A percentile compares a stretch with the other conserved stretches of the same genome.
These are phyloP conservation scores for Maudiozyma saulgeensis DNA, from an alignment of 805 yeast genomes.

Conservation along the genomic window DNA sequence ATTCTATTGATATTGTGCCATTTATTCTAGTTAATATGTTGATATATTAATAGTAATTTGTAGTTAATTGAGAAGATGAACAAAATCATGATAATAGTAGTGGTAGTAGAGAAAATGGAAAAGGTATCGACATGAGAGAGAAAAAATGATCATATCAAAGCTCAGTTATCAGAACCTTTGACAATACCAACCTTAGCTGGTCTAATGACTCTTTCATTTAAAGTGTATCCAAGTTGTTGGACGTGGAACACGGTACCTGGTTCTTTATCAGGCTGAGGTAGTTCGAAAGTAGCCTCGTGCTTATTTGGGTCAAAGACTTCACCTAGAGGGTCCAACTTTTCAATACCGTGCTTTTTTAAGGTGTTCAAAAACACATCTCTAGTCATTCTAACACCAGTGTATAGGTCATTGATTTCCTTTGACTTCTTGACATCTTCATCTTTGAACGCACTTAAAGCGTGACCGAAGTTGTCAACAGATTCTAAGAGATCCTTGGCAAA, in stretches of 20 bases:
- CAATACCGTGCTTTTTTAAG: slow-evolving; percentile 66
- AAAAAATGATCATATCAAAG: not conserved
- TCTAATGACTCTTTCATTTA: slow-evolving; percentile 80
- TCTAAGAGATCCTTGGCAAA: slow-evolving; percentile 85
- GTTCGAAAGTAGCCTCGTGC: slow-evolving; percentile 89
- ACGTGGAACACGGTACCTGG: slow-evolving; percentile 90
- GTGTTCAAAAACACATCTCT: slow-evolving; percentile 80
- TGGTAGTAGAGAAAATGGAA: no score
- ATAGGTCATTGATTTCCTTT: slow-evolving; percentile 60
- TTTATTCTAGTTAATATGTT: no score
- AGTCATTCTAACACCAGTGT: slow-evolving; percentile 88
- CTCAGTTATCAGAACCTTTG: slow-evolving; percentile 33
- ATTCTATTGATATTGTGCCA: no score
- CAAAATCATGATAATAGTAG: no score
- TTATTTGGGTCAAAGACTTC: slow-evolving; percentile 81
- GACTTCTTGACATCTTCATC: slow-evolving; percentile 50
- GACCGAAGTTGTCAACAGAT: slow-evolving; percentile 81
- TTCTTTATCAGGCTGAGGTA: slow-evolving; percentile 77
- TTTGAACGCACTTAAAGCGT: slow-evolving; percentile 68
- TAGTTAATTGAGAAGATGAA: no score
- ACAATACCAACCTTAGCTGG: slow-evolving; percentile 96
- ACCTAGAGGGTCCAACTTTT: slow-evolving; percentile 73
- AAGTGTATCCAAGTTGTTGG: slow-evolving; percentile 80
- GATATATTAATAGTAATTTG: no score
- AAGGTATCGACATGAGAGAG: no score